Percentiles rank a stretch among this genome's conserved stretches.
Evolutionary conservation across 495 filamentous ascomycete genomes (phyloP).

Genomic region (Aspergillus mulundensis): DNA sequence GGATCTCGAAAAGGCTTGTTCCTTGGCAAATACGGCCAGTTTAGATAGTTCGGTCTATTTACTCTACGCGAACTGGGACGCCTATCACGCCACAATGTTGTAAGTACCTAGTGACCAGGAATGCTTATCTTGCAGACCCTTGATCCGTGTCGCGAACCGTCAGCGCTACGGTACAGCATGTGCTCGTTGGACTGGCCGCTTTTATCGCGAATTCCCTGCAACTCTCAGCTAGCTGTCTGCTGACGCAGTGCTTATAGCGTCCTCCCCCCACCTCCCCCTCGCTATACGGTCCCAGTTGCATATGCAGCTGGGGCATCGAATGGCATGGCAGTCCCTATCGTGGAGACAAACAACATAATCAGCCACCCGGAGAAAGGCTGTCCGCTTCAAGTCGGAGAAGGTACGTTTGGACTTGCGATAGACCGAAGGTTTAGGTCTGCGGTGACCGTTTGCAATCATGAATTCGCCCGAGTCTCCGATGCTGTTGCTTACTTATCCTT

Average conservation of each 20-base stretch:
- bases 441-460: no score
- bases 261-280: constrained; percentile 78
- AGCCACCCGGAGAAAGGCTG: constrained; percentile 65
- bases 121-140: constrained; percentile 5
- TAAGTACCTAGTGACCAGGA: constrained; percentile 1
- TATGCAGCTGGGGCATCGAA: constrained; percentile 62
- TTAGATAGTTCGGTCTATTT: background rate
- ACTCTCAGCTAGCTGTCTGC: constrained; percentile 1
- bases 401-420: constrained; percentile 37
- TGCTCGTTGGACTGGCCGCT: background rate
- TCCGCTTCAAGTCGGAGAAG: constrained; percentile 88
- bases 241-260: constrained; percentile 48
- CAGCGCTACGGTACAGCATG: background rate
- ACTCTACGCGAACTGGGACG: background rate
- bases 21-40: background rate
- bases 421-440: no score
- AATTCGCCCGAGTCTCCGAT: background rate
- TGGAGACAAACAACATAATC: constrained; percentile 90
- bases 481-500: constrained; percentile 16
- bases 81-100: constrained; percentile 11
- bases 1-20: background rate
- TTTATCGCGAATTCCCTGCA: background rate
- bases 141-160: background rate
- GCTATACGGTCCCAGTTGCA: constrained; percentile 65
- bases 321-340: constrained; percentile 62